A percentile compares a stretch with the other conserved stretches of the same genome.
These are phyloP conservation scores for Cytospora paraplurivora DNA, from an alignment of 2,329 filamentous ascomycete genomes.

Conservation along the genomic window DNA sequence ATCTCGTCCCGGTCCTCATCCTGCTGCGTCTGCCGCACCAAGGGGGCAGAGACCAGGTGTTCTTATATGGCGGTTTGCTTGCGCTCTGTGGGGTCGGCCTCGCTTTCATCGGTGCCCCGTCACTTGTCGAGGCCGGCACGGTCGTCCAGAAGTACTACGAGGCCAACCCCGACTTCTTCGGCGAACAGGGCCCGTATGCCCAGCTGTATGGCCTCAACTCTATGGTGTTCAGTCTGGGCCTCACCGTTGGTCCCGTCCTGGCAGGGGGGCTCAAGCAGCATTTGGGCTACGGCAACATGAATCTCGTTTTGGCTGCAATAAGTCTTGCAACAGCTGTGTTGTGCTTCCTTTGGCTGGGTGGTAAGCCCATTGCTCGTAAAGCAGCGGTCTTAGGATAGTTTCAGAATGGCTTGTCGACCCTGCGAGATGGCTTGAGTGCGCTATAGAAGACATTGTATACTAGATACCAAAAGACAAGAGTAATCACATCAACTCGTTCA, in stretches of 20 bases:
- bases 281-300: constrained; percentile 62
- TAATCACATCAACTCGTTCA: too few relatives aligned
- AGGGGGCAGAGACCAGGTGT: constrained; percentile 20
- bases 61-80: constrained; percentile 20
- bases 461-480: too few relatives aligned
- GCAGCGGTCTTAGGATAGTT: not conserved
- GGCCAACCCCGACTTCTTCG: constrained; percentile 58
- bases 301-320: constrained; percentile 49
- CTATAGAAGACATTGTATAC: too few relatives aligned
- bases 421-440: too few relatives aligned
- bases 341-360: constrained; percentile 49
- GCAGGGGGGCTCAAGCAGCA: constrained; percentile 53
- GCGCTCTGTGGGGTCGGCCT: constrained; percentile 49
- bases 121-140: constrained; percentile 58
- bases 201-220: constrained; percentile 67
- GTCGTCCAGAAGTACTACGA: constrained; percentile 58
- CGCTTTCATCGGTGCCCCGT: constrained; percentile 54
- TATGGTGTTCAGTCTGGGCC: constrained; percentile 62
- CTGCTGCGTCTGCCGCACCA: constrained; percentile 23
- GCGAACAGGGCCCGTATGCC: constrained; percentile 60
- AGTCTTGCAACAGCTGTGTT: constrained; percentile 47
- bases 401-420: too few relatives aligned
- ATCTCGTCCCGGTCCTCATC: constrained; percentile 19
- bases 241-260: constrained; percentile 61
- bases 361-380: constrained; percentile 42